Base-by-base conservation (phyloP, 2,329 filamentous ascomycete genomes). In the Stachybotrys chlorohalonatus region DNA sequence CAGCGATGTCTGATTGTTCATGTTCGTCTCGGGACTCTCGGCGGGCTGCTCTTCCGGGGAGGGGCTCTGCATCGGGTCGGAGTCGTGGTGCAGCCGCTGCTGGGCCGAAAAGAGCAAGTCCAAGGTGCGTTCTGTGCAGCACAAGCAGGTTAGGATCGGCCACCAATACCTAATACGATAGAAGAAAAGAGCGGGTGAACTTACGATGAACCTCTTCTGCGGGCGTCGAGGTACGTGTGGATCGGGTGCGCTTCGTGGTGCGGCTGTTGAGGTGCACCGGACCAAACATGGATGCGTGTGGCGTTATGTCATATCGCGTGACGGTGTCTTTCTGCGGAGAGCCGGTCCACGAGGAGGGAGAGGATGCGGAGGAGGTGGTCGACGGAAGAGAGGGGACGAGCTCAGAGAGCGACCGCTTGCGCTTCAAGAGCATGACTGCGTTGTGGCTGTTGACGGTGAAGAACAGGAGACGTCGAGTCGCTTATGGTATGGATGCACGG, bases 361-460 rank as follows among this genome's bases (percentile, higher is more conserved):
- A 61, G 52, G 66, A 68, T 52, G 50, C 13, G 48, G 73, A 71
- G 56, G 70, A 73, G 48, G 75, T 71, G 9, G 78, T 67, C 7
- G 71, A 61, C 52, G 66, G 68, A 52, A 73, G 75, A 42, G 73
- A 73, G 42, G 73, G 70, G 51, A 75, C 78, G 56, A 83, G 71
- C 64, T 83, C 80, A 24, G 80, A 80, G 54, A 78, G 75, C 61
- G 82, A 85, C 48, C 82, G 78, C 73, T 86, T 86, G 68, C 83
- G 82, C 66, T 86, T 86, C 64, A 83, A 70, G 31, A 76, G 66
- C 79, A 82, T 83, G 58, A 60, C 61, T 17, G 55, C 32, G 7
- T 11, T 42, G 13, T 42, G 13, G 13, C 36, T 9, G 36, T 13
- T 42, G 36, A 9, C 36, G 24, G 24, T 4, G 2, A 24, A 24